A percentile compares a stretch with the other conserved stretches of the same genome.
These are phyloP conservation scores for Amaranthus cruentus DNA, from an alignment of 148 eudicot species.

Conservation along the genomic window DNA sequence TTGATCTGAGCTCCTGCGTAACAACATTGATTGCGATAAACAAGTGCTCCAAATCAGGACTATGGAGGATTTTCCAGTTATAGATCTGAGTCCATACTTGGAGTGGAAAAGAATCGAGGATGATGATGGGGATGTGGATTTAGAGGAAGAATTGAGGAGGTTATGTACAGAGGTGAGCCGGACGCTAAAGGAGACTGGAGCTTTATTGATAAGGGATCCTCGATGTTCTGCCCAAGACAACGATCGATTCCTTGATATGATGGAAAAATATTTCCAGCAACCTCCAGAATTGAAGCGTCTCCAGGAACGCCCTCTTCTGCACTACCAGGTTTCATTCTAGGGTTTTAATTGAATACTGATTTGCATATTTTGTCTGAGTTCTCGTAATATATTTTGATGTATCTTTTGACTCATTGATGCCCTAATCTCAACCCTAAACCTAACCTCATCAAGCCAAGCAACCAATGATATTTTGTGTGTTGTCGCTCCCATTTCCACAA, in stretches of 20 bases:
- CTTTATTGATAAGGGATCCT: constrained; percentile 74
- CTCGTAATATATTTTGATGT: too few species aligned
- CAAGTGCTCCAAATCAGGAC: too few species aligned
- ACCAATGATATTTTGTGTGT: too few species aligned
- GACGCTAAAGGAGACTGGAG: constrained; percentile 79
- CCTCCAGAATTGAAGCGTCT: constrained; percentile 58
- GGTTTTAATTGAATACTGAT: too few species aligned
- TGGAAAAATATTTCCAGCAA: constrained; percentile 74
- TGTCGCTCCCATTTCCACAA: too few species aligned
- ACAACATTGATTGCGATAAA: too few species aligned
- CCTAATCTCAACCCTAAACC: too few species aligned
- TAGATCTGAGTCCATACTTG: constrained; percentile 65
- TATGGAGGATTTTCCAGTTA: constrained; percentile 77
- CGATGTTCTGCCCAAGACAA: constrained; percentile 71
- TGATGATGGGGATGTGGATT: neutral
- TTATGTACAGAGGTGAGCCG: constrained; percentile 69
- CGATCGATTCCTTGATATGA: constrained; percentile 87
- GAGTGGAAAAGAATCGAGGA: constrained; percentile 9
- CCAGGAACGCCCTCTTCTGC: constrained; percentile 85
- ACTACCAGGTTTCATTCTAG: constrained; percentile 57
- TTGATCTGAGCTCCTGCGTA: too few species aligned
- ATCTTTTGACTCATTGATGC: too few species aligned
- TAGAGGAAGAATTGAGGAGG: constrained; percentile 23
- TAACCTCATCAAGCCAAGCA: too few species aligned
- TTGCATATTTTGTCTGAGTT: too few species aligned